Percentiles rank a stretch among this genome's conserved stretches.
Conservation (phyloP, 164 flowering plant genomes). For the Annona squamosa region DNA sequence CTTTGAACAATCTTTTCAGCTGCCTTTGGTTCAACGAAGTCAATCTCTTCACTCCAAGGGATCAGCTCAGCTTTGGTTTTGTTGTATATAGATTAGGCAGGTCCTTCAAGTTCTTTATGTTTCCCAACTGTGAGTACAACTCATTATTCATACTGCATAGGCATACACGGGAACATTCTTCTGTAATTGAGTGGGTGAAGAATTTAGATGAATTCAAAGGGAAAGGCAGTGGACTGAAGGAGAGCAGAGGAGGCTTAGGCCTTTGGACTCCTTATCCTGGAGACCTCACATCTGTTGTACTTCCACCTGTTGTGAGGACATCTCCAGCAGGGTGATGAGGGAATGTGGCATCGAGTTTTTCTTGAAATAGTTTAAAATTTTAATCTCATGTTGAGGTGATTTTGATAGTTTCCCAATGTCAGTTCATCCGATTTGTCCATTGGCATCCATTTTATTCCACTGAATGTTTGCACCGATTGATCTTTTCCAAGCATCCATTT, state of each 20-base stretch:
- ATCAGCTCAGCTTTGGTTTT: conserved; percentile 95
- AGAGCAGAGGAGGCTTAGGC: conserved; percentile 87
- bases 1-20: conserved; percentile 72
- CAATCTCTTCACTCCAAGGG: conserved; percentile 89
- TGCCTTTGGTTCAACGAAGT: conserved; percentile 99
- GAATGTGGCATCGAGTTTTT: neutral
- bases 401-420: neutral
- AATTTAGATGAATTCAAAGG: conserved; percentile 43
- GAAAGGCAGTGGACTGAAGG: conserved; percentile 52
- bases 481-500: too few relatives aligned
- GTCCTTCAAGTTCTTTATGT: conserved; percentile 74
- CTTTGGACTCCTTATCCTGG: conserved; percentile 95
- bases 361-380: too few relatives aligned
- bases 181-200: conserved; percentile 85
- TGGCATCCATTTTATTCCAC: neutral
- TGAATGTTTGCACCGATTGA: too few relatives aligned
- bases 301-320: conserved; percentile 72
- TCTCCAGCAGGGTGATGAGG: conserved; percentile 81
- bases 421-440: neutral
- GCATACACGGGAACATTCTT: conserved; percentile 91
- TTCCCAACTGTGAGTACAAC: conserved; percentile 93
- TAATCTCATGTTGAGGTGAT: neutral
- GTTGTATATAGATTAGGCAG: conserved; percentile 71
- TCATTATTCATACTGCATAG: conserved; percentile 73
- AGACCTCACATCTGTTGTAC: conserved; percentile 48